These are phyloP conservation scores for Silene uniflora DNA, from an alignment of 148 eudicot genomes.

Conservation along the genomic window DNA sequence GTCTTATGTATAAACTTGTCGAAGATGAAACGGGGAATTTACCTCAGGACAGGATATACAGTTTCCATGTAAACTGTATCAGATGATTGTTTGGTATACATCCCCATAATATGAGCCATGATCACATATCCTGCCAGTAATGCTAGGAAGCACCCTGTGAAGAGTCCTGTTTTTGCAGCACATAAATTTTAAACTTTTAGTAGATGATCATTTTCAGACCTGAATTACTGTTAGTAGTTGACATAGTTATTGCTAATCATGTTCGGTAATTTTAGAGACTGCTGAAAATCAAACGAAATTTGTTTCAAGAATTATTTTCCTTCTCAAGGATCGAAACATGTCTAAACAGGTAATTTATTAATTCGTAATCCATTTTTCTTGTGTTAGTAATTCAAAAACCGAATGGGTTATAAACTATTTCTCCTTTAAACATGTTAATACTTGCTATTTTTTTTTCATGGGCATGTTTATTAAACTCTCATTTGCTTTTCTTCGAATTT, in stretches of 20 bases:
- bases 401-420: background rate
- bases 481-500: background rate
- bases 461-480: background rate
- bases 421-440: background rate
- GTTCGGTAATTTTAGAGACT: background rate
- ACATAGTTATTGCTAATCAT: background rate
- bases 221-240: background rate
- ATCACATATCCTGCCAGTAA: conserved; percentile 76
- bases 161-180: conserved; percentile 47
- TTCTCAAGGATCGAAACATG: background rate
- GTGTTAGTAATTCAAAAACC: background rate
- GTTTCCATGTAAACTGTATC: conserved; percentile 93
- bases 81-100: conserved; percentile 50
- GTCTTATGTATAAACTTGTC: background rate
- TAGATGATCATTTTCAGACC: background rate
- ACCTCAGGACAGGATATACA: conserved; percentile 90
- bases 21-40: conserved; percentile 32
- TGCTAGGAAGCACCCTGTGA: conserved; percentile 83
- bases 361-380: background rate
- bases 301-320: background rate
- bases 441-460: background rate
- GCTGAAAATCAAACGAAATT: background rate
- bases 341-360: background rate
- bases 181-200: background rate
- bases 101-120: conserved; percentile 80